Conservation (phyloP, 2,329 filamentous ascomycete genomes). For the Microthyrium microscopicum region DNA sequence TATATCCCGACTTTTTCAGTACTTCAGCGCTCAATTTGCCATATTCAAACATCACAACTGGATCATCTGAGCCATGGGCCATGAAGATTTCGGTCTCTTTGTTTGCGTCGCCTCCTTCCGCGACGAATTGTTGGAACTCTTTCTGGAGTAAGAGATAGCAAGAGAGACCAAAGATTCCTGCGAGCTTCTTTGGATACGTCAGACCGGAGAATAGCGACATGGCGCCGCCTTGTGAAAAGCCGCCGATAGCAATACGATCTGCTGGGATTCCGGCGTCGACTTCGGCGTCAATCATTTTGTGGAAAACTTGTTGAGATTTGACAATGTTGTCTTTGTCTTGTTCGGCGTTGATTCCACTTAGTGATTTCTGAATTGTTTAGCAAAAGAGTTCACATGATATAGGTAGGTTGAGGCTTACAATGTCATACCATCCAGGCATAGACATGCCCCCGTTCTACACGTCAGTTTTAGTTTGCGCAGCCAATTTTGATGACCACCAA, state of each 20-base stretch:
- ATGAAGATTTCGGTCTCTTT: constrained; percentile 72
- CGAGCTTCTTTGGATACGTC: constrained; percentile 57
- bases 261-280: constrained; percentile 66
- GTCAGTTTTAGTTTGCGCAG: not conserved
- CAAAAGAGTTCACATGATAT: constrained; percentile 17
- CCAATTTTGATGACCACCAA: not conserved
- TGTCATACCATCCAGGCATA: constrained; percentile 84
- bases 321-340: constrained; percentile 63
- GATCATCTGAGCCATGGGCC: constrained; percentile 70
- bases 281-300: constrained; percentile 63
- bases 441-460: constrained; percentile 52
- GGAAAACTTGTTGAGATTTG: constrained; percentile 57
- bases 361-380: not conserved
- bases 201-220: constrained; percentile 70
- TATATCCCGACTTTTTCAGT: constrained; percentile 52
- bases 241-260: constrained; percentile 70
- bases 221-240: constrained; percentile 75
- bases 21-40: constrained; percentile 50
- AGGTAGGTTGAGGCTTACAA: constrained; percentile 35
- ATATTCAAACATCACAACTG: constrained; percentile 51
- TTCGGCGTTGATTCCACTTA: constrained; percentile 17
- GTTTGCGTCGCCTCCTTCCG: constrained; percentile 35
- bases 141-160: constrained; percentile 60
- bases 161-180: constrained; percentile 74
- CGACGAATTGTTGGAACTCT: constrained; percentile 37